Percentiles rank a stretch among this genome's conserved stretches.
Conservation (phyloP, 768 basidiomycete genomes). For the Jaapia argillacea region DNA sequence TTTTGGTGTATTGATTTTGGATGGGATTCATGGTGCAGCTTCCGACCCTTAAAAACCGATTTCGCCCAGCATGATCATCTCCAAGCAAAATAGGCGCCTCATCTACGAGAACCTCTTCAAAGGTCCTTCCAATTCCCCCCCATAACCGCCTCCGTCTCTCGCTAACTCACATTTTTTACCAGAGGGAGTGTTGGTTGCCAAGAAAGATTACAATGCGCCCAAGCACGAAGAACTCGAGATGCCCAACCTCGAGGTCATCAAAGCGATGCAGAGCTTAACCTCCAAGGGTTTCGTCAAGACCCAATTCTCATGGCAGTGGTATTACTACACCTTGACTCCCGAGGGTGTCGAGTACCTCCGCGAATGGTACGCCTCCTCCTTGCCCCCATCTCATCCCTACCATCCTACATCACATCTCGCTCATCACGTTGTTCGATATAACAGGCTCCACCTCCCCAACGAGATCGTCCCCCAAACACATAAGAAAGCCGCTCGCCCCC, state of each 20-base stretch:
- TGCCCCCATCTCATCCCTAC: conserved; percentile 1
- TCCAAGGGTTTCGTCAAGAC: conserved; percentile 90
- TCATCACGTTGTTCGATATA: too few relatives aligned
- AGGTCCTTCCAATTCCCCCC: conserved; percentile 41
- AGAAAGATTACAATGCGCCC: conserved; percentile 97
- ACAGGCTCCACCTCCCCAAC: conserved; percentile 88
- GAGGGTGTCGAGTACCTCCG: conserved; percentile 97
- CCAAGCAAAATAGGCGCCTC: conserved; percentile 86
- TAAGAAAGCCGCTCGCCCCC: conserved; percentile 89
- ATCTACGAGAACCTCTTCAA: conserved; percentile 99
- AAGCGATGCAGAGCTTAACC: conserved; percentile 59
- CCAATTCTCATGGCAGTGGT: conserved; percentile 99
- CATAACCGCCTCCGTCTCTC: neutral
- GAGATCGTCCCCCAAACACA: conserved; percentile 98
- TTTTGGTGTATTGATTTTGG: too few relatives aligned
- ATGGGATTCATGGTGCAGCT: too few relatives aligned
- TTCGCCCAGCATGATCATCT: conserved; percentile 81
- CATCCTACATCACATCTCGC: too few relatives aligned
- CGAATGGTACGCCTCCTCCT: conserved; percentile 47
- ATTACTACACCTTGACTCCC: conserved; percentile 95
- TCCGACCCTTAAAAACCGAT: conserved; percentile 17
- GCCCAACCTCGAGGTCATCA: conserved; percentile 62
- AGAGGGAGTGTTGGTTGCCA: conserved; percentile 99
- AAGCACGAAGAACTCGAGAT: conserved; percentile 85
- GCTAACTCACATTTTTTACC: conserved; percentile 3